Conservation (phyloP, 2,329 filamentous ascomycete genomes). For the Metarhizium rileyi region DNA sequence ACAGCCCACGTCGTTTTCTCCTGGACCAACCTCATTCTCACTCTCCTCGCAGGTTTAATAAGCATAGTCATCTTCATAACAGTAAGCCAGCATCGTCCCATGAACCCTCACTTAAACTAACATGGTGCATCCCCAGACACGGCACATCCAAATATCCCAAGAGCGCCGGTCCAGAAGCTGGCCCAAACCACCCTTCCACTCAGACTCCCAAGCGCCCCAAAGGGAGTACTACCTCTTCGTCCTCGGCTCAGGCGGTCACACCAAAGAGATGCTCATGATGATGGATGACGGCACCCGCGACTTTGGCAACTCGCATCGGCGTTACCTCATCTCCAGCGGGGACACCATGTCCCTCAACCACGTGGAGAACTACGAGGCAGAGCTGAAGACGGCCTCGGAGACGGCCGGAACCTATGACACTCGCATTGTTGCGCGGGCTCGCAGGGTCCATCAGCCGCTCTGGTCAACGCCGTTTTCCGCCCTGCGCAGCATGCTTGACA, state of each 20-base stretch:
- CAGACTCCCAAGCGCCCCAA: neutral
- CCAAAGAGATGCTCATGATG: constrained; percentile 86
- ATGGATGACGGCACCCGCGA: constrained; percentile 50
- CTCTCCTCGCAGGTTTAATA: constrained; percentile 12
- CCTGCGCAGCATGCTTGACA: constrained; percentile 53
- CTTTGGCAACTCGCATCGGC: constrained; percentile 52
- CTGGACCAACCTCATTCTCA: constrained; percentile 5
- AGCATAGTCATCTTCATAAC: constrained; percentile 19
- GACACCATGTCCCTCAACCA: constrained; percentile 58
- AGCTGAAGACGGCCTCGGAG: constrained; percentile 17
- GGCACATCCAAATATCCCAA: constrained; percentile 19
- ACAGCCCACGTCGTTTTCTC: neutral
- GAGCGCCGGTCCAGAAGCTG: constrained; percentile 12
- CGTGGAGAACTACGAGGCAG: constrained; percentile 47
- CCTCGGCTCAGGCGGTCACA: constrained; percentile 89
- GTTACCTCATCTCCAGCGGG: constrained; percentile 71
- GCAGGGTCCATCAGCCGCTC: constrained; percentile 73
- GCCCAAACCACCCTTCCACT: constrained; percentile 2
- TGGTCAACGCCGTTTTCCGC: constrained; percentile 62
- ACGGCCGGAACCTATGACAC: constrained; percentile 48
- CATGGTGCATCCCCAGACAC: constrained; percentile 12
- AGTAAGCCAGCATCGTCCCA: constrained; percentile 13
- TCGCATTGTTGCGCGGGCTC: constrained; percentile 63
- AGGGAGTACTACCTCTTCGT: constrained; percentile 60
- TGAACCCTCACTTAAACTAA: neutral